phyloP scores from a whole-genome alignment of 257 asterid genomes.

The Sherardia arvensis region DNA sequence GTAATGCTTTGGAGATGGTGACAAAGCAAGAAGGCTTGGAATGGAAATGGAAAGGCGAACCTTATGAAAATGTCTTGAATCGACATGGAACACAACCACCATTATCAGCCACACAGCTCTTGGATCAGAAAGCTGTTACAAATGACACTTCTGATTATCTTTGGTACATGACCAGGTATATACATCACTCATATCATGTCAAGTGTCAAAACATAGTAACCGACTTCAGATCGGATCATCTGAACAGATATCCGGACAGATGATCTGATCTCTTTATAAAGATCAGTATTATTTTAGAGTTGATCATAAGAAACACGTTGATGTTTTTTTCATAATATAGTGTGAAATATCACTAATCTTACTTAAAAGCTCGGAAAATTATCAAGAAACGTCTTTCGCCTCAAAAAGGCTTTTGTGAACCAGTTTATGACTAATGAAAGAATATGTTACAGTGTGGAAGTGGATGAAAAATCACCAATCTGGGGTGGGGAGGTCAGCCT shows the following conservation, averaged over 20 bases:
- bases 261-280: neutral
- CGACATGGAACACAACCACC: neutral
- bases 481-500: conserved; percentile 23
- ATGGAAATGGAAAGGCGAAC: conserved; percentile 36
- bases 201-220: no score
- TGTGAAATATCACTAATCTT: no score
- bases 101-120: conserved; percentile 15
- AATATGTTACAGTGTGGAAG: conserved; percentile 14
- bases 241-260: neutral
- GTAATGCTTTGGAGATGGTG: neutral
- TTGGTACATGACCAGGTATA: conserved; percentile 53
- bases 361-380: no score
- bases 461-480: conserved; percentile 18
- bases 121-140: conserved; percentile 37
- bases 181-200: neutral
- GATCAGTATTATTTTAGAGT: no score
- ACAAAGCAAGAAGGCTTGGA: neutral
- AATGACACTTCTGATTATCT: conserved; percentile 40
- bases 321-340: no score
- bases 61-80: conserved; percentile 7
- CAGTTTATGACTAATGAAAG: no score
- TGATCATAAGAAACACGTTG: no score
- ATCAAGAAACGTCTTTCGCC: no score
- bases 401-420: no score
- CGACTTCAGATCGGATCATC: no score